Percentiles rank a stretch among this genome's conserved stretches.
These are phyloP conservation scores for Jaltomata sinuosa DNA, from an alignment of 257 asterid genomes.

Conservation along the genomic window DNA sequence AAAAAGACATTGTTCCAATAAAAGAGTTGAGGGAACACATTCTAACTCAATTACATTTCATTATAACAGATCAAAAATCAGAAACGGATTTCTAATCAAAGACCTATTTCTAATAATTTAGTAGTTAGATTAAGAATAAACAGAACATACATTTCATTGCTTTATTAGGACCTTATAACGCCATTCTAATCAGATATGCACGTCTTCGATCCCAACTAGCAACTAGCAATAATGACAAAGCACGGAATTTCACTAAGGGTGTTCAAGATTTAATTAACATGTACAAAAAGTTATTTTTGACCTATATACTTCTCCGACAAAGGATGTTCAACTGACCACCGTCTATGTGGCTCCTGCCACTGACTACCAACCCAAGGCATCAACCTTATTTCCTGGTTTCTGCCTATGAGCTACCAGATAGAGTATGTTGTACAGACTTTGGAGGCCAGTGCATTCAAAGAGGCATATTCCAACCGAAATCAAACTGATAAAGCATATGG, in stretches of 20 bases:
- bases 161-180: neutral
- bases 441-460: neutral
- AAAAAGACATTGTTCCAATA: neutral
- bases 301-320: neutral
- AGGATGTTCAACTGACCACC: neutral
- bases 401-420: neutral
- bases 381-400: neutral
- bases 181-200: neutral
- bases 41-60: neutral
- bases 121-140: neutral
- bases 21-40: neutral
- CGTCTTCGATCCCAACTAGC: neutral
- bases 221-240: neutral
- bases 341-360: neutral
- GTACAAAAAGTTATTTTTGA: neutral
- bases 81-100: neutral
- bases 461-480: neutral
- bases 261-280: neutral
- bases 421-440: neutral
- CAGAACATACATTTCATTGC: neutral
- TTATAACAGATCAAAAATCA: neutral
- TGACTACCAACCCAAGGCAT: neutral
- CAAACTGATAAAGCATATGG: neutral
- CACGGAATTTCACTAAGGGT: neutral
- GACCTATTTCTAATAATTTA: neutral